Percentiles rank a stretch among this genome's conserved stretches.
Conservation (phyloP, 257 asterid genomes). For the Salvia miltiorrhiza region DNA sequence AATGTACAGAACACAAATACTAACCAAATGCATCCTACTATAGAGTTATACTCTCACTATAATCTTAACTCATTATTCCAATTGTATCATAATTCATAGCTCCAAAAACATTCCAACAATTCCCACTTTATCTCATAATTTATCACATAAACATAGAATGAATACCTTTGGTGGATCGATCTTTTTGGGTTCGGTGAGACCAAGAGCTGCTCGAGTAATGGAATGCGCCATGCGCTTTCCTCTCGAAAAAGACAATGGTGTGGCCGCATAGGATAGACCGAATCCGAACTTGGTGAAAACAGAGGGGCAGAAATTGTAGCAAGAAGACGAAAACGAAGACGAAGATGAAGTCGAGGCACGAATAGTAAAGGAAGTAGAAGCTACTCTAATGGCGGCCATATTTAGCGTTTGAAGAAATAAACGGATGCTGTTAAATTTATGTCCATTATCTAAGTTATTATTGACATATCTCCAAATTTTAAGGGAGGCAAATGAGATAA, state of each 20-base stretch:
- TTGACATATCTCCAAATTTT: not conserved
- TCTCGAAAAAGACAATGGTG: conserved; percentile 23
- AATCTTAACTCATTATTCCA: not conserved
- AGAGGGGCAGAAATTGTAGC: conserved; percentile 31
- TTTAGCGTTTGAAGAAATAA: conserved; percentile 4
- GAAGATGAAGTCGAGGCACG: conserved; percentile 33
- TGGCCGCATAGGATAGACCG: conserved; percentile 27
- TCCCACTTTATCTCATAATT: not conserved
- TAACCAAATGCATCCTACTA: not conserved
- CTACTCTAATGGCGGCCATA: conserved; percentile 52
- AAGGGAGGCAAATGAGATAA: not conserved
- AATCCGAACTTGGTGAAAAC: conserved; percentile 32
- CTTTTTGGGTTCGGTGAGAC: conserved; percentile 49
- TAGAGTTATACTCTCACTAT: not conserved
- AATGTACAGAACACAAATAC: not conserved
- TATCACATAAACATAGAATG: not conserved
- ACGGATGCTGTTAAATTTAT: not conserved
- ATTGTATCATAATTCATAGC: not conserved
- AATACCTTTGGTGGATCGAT: conserved; percentile 43
- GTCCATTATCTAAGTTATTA: not conserved
- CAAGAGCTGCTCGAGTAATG: conserved; percentile 54
- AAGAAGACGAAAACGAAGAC: conserved; percentile 16
- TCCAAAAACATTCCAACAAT: not conserved
- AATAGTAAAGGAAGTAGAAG: conserved; percentile 33
- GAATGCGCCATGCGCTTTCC: conserved; percentile 51